Conservation (phyloP, 2,329 filamentous ascomycete genomes). For the Fusarium falciforme region DNA sequence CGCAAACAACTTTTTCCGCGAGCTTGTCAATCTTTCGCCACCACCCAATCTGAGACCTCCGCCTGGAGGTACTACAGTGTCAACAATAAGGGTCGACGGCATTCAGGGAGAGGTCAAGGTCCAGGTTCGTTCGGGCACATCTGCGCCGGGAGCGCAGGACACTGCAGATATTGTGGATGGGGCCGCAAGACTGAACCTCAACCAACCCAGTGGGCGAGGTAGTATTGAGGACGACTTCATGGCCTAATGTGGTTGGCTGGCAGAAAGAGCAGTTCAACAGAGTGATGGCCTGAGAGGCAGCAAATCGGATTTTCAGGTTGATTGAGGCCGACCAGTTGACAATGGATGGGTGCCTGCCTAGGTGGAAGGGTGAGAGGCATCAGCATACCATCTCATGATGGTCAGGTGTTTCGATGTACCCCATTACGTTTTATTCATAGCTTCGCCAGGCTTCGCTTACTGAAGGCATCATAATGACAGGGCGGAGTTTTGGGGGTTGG, state of each 20-base stretch:
- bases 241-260: slow-evolving; percentile 43
- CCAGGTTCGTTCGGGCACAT: slow-evolving; percentile 56
- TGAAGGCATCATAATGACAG: not conserved
- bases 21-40: slow-evolving; percentile 64
- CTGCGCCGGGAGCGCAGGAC: slow-evolving; percentile 42
- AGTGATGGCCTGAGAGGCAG: not conserved
- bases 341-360: not conserved
- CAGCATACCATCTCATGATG: not conserved
- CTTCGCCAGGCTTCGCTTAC: not conserved
- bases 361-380: not conserved
- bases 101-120: slow-evolving; percentile 68
- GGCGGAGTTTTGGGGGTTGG: not conserved
- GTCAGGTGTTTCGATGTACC: not conserved
- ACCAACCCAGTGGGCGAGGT: slow-evolving; percentile 42
- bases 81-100: slow-evolving; percentile 65
- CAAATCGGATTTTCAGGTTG: not conserved
- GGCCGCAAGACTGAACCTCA: slow-evolving; percentile 56
- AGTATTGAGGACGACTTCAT: slow-evolving; percentile 60
- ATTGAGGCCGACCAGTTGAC: not conserved
- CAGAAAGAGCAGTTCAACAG: not conserved
- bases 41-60: slow-evolving; percentile 52
- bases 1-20: slow-evolving; percentile 77
- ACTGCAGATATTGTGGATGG: slow-evolving; percentile 56
- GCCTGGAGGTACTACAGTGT: slow-evolving; percentile 50
- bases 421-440: not conserved